phyloP scores from a whole-genome alignment of 1,139 yeast genomes.

The Spathaspora sp. region DNA sequence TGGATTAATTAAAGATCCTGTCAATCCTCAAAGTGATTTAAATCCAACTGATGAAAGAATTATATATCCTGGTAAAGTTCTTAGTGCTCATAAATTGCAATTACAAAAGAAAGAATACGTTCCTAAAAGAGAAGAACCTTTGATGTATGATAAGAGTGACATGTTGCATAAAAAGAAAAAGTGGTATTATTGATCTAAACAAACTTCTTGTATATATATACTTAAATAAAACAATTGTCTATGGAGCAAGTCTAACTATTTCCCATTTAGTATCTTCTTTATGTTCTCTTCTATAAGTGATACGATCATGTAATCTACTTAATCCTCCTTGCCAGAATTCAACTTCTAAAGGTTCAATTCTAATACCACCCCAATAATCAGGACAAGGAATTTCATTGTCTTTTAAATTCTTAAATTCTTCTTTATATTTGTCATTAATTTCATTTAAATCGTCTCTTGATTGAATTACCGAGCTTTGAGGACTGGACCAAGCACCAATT shows the following conservation, averaged over 20 bases:
- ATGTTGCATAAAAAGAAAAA: conserved; percentile 19
- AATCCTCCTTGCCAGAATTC: conserved; percentile 98
- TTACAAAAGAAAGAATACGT: conserved; percentile 64
- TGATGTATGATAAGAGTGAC: conserved; percentile 26
- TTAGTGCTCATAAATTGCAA: conserved; percentile 43
- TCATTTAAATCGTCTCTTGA: conserved; percentile 64
- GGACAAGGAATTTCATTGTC: conserved; percentile 83
- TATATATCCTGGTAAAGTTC: conserved; percentile 70
- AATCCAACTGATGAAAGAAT: conserved; percentile 63
- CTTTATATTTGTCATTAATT: conserved; percentile 45
- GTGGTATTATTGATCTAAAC: not conserved
- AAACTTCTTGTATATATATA: conserved; percentile 3
- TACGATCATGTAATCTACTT: conserved; percentile 87
- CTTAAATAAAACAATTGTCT: conserved; percentile 9
- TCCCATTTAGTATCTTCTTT: conserved; percentile 55
- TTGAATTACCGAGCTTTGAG: conserved; percentile 67
- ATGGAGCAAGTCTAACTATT: conserved; percentile 74
- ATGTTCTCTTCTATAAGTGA: conserved; percentile 63
- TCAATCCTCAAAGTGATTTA: conserved; percentile 47
- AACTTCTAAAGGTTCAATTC: conserved; percentile 83
- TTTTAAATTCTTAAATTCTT: conserved; percentile 54
- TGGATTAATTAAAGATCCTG: conserved; percentile 15
- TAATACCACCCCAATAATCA: conserved; percentile 91
- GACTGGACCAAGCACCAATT: conserved; percentile 97
- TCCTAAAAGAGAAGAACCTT: conserved; percentile 47